These are phyloP conservation scores for Globisporangium polare DNA, from an alignment of 352 stramenopile species.

Conservation along the genomic window DNA sequence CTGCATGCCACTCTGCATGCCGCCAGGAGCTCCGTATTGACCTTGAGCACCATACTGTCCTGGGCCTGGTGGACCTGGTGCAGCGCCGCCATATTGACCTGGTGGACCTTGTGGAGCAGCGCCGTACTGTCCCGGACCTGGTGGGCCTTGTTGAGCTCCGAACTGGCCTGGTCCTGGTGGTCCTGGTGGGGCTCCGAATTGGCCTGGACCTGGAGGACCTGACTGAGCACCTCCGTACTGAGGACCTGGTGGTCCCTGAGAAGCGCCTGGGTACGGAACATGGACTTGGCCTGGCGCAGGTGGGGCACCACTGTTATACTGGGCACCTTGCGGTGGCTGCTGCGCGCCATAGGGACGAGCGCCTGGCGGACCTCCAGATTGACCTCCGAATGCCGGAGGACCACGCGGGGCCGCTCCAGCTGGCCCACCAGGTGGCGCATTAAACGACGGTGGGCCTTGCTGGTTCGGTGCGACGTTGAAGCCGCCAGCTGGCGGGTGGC, in stretches of 20 bases:
- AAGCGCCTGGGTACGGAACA: conserved; percentile 12
- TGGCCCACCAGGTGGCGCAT: conserved; percentile 16
- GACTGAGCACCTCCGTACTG: conserved; percentile 9
- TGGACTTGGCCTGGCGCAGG: conserved; percentile 8
- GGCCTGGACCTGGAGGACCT: neutral
- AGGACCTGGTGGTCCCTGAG: conserved; percentile 8
- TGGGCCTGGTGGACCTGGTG: neutral
- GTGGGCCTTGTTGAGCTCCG: conserved; percentile 16
- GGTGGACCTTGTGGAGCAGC: conserved; percentile 6
- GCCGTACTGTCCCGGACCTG: conserved; percentile 12
- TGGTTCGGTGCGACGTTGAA: conserved; percentile 13
- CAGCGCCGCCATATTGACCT: conserved; percentile 7
- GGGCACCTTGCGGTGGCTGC: conserved; percentile 6
- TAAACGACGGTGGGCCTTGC: conserved; percentile 10
- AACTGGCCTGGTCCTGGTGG: conserved; percentile 7
- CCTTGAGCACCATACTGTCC: neutral
- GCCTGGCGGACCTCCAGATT: conserved; percentile 8
- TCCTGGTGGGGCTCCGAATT: neutral
- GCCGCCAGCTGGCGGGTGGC: conserved; percentile 8
- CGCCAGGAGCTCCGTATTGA: conserved; percentile 6
- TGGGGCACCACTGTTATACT: conserved; percentile 5
- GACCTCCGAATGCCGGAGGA: conserved; percentile 4
- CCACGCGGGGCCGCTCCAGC: conserved; percentile 16
- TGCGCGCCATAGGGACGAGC: conserved; percentile 13
- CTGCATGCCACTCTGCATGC: conserved; percentile 11